Evolutionary conservation across 176 grass and related monocot species (phyloP).

Genomic region (Bromus sterilis): DNA sequence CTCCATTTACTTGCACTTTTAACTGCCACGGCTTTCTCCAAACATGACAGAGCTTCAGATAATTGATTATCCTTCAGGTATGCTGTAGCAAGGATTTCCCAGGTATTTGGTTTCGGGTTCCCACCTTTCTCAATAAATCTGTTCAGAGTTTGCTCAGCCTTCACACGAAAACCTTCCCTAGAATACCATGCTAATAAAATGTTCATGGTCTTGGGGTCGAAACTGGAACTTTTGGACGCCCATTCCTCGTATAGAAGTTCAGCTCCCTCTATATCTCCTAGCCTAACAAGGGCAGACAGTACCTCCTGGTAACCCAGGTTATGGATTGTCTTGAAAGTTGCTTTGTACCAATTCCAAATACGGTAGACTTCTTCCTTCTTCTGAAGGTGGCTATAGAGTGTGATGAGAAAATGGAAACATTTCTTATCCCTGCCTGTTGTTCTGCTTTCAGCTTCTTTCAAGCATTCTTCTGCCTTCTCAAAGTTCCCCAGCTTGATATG

Average conservation of each 20-base stretch:
- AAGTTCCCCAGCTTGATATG: slow-evolving; percentile 58
- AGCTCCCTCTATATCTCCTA: slow-evolving; percentile 70
- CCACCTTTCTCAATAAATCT: slow-evolving; percentile 70
- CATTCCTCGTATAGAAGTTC: slow-evolving; percentile 90
- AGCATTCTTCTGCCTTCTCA: slow-evolving; percentile 66
- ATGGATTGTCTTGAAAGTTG: slow-evolving; percentile 60
- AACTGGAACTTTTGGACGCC: slow-evolving; percentile 45
- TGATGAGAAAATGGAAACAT: slow-evolving; percentile 78
- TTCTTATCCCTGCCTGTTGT: slow-evolving; percentile 60
- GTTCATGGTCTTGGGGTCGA: slow-evolving; percentile 72
- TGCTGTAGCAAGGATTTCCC: slow-evolving; percentile 75
- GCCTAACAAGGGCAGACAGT: slow-evolving; percentile 55
- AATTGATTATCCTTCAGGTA: slow-evolving; percentile 52
- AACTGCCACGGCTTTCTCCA: slow-evolving; percentile 56
- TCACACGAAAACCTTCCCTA: slow-evolving; percentile 50
- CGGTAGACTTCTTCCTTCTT: slow-evolving; percentile 83
- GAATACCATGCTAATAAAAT: slow-evolving; percentile 80
- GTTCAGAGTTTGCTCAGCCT: slow-evolving; percentile 52
- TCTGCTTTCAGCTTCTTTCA: slow-evolving; percentile 82
- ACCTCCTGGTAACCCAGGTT: slow-evolving; percentile 79
- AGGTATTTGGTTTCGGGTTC: slow-evolving; percentile 59
- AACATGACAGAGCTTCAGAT: slow-evolving; percentile 53
- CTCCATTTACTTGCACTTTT: slow-evolving; percentile 63
- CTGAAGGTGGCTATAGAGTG: slow-evolving; percentile 60
- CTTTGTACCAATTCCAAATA: slow-evolving; percentile 91